A percentile compares a stretch with the other conserved stretches of the same genome.
Conservation (phyloP, 257 asterid species). For the Ehretia macrophylla region DNA sequence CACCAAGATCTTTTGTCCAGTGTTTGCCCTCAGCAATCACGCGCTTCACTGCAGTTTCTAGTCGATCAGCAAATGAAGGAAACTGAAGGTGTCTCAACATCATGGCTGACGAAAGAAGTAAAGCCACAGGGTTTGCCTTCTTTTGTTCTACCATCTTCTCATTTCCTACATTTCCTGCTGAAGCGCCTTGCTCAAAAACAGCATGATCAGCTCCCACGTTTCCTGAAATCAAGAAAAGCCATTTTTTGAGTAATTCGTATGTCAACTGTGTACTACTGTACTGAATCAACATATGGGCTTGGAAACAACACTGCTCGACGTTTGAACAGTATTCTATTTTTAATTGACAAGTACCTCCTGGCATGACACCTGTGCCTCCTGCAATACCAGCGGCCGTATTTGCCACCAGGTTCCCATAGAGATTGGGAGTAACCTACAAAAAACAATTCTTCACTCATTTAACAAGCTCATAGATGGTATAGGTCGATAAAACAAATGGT, state of each 20-base stretch:
- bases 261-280: background rate
- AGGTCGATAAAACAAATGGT: background rate
- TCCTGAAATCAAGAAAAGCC: constrained; percentile 40
- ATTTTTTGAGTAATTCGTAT: background rate
- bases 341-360: constrained; percentile 59
- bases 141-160: constrained; percentile 53
- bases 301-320: background rate
- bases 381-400: constrained; percentile 99
- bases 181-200: constrained; percentile 95
- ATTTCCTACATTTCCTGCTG: constrained; percentile 94
- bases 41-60: constrained; percentile 79
- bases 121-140: constrained; percentile 90
- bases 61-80: constrained; percentile 90
- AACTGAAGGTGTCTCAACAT: constrained; percentile 96
- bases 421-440: constrained; percentile 93
- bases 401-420: constrained; percentile 84
- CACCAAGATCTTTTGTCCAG: constrained; percentile 88
- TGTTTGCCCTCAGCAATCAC: constrained; percentile 66
- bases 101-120: constrained; percentile 94
- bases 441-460: constrained; percentile 3
- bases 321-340: background rate
- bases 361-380: constrained; percentile 99
- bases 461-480: too few species aligned
- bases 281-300: background rate
- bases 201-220: constrained; percentile 96